Percentiles rank a stretch among this genome's conserved stretches.
Evolutionary conservation across 345 rosid species (phyloP).

Genomic region (Citrus glauca): DNA sequence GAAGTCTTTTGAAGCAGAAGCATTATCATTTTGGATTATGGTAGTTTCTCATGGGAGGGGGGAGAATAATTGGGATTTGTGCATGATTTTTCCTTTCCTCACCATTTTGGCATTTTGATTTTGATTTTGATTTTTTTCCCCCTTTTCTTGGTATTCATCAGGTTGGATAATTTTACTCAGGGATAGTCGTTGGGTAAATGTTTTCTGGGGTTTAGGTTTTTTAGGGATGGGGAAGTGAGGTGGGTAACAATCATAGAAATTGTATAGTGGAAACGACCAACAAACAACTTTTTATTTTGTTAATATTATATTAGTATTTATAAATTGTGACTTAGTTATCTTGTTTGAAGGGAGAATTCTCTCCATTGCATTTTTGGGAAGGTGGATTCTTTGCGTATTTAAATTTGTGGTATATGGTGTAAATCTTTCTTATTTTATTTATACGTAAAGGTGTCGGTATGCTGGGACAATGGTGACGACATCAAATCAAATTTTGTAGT

Average conservation of each 20-base stretch:
- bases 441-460: too few species aligned
- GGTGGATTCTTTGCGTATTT: neutral
- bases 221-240: slow-evolving; percentile 24
- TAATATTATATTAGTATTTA: slow-evolving; percentile 2
- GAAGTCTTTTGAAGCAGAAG: slow-evolving; percentile 7
- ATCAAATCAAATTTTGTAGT: too few species aligned
- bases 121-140: slow-evolving; percentile 12
- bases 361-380: too few species aligned
- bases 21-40: slow-evolving; percentile 17
- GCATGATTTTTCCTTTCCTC: slow-evolving; percentile 11
- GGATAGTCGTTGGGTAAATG: neutral
- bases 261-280: slow-evolving; percentile 25
- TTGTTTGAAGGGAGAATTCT: neutral
- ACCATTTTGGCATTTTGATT: neutral
- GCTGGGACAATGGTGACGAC: too few species aligned
- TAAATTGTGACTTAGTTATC: neutral
- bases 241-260: slow-evolving; percentile 6
- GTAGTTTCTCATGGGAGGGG: slow-evolving; percentile 1
- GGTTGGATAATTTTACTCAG: neutral
- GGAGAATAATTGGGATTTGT: slow-evolving; percentile 16
- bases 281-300: neutral
- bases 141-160: neutral
- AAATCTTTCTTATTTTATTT: neutral
- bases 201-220: slow-evolving; percentile 6
- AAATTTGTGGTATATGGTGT: neutral